A percentile compares a stretch with the other conserved stretches of the same genome.
phyloP scores from a whole-genome alignment of 192 early-diverging fungal species.

The Linnemannia exigua region DNA sequence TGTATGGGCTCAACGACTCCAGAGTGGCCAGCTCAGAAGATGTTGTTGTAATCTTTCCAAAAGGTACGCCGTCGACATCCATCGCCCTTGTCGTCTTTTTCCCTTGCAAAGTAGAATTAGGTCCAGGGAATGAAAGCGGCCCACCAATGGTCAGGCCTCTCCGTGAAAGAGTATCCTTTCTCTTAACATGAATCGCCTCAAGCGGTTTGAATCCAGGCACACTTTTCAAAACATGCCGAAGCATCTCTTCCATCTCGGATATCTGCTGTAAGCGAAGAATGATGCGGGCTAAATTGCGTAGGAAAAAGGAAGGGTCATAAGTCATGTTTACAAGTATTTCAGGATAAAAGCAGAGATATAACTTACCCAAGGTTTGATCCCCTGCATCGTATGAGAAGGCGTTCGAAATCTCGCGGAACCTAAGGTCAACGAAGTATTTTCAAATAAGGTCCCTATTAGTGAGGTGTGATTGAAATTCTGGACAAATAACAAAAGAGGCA shows the following conservation, averaged over 20 bases:
- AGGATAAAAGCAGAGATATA: too few relatives aligned
- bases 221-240: constrained; percentile 47
- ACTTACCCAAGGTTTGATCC: constrained; percentile 51
- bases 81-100: constrained; percentile 5
- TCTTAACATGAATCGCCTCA: constrained; percentile 40
- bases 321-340: too few relatives aligned
- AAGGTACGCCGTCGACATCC: constrained; percentile 1
- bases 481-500: background rate
- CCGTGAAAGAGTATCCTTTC: constrained; percentile 11
- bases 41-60: background rate
- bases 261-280: constrained; percentile 61
- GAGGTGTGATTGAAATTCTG: background rate
- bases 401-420: constrained; percentile 80
- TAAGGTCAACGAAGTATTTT: constrained; percentile 35
- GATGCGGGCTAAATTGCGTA: constrained; percentile 37
- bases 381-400: constrained; percentile 65
- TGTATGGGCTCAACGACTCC: constrained; percentile 47
- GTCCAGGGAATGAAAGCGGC: background rate
- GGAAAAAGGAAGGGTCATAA: background rate
- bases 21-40: constrained; percentile 13
- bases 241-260: constrained; percentile 48
- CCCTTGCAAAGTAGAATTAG: constrained; percentile 16
- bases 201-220: constrained; percentile 58
- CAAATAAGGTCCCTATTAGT: background rate
- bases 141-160: background rate